Percentiles rank a stretch among this genome's conserved stretches.
phyloP scores from a whole-genome alignment of 345 rosid genomes.

The Eucalyptus regnans region DNA sequence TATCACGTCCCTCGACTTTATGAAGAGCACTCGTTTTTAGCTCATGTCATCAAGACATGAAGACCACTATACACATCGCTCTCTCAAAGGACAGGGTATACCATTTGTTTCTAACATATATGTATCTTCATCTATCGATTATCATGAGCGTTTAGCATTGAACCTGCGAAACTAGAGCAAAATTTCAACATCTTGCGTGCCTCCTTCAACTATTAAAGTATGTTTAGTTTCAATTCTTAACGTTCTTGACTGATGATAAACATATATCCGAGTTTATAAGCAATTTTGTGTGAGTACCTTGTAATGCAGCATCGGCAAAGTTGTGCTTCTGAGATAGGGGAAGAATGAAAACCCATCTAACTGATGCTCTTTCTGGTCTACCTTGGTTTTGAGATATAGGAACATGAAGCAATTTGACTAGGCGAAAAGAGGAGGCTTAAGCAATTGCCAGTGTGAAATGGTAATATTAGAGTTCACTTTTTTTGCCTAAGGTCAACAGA shows the following conservation, averaged over 20 bases:
- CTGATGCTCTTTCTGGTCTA: neutral
- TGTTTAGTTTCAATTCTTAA: neutral
- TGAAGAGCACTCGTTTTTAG: neutral
- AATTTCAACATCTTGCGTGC: neutral
- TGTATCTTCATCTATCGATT: neutral
- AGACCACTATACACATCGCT: neutral
- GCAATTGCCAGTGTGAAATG: neutral
- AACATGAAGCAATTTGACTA: neutral
- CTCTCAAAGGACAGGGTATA: neutral
- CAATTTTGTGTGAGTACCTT: neutral
- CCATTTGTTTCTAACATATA: neutral
- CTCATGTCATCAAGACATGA: neutral
- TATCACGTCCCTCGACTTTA: neutral
- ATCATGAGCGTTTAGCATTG: neutral
- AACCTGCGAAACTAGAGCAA: neutral
- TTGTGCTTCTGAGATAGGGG: neutral
- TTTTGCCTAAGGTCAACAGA: neutral
- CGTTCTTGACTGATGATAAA: neutral
- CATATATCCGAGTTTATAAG: neutral
- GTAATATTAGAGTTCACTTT: too few relatives aligned
- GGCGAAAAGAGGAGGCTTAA: neutral
- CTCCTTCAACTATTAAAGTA: neutral
- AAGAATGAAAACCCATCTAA: neutral
- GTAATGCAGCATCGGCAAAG: neutral
- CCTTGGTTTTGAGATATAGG: neutral